Evolutionary conservation across 495 filamentous ascomycete genomes (phyloP), one percentile per base, ranked within the genome.

Genomic region (Cercophora samala): DNA sequence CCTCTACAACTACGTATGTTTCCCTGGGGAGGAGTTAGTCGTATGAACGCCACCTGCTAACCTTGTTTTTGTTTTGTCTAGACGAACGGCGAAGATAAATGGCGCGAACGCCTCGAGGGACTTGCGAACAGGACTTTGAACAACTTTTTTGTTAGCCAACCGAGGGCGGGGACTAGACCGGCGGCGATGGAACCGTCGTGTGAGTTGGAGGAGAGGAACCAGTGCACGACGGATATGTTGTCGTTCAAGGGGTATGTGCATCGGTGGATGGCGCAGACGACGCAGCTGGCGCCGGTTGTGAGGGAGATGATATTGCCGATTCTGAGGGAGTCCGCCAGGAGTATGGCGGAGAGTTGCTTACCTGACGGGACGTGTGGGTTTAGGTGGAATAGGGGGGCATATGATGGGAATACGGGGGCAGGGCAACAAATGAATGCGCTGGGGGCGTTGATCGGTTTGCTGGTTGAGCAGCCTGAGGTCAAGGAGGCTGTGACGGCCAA

Each of bases 241-340:
- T 90, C 89, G 54, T 93, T 89, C 86, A 94, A 93, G 75, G 87
- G 88, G 53, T 91, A 91, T 75, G 78, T 93, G 5, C 80, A 90
- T 19, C 88, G 91, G 26, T 91, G 87, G 84, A 85, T 96, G 77
- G 87, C 84, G 37, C 79, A 84, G 26, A 83, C 89, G 6, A 86
- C 86, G 19, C 84, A 89, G 69, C 75, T 91, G 64, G 90, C 89
- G 0, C 90, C 91, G 0, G 89, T 86, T 74, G 87, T 86, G 11
- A 76, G 79, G 55, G 79, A 78, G 32, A 72, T 70, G 32, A 83
- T 96, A 68, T 87, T 90, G 78, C 84, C 86, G 1, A 80, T 82
- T 13, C 81, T 96, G 21, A 79, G 77, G n/a, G 79, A 85, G 1
- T 91, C 90, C 21, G 91, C 89, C 0, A 66, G 75, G 60, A 88